Evolutionary conservation across 805 yeast species (phyloP).

Genomic region (Yarrowia phangngaensis): DNA sequence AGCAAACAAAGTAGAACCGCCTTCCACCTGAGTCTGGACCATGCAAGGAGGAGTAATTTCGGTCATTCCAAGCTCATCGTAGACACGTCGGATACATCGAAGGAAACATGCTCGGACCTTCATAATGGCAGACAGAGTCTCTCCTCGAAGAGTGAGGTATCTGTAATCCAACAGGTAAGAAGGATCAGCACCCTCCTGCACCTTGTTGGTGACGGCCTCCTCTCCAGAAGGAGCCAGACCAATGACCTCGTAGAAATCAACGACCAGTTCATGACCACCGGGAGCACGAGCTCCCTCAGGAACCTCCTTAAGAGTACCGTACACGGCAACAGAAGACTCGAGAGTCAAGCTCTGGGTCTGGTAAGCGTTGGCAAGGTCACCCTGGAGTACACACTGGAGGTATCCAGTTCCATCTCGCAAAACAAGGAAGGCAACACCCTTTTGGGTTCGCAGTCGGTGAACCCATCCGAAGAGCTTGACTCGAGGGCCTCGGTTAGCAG

Average conservation of each 20-base stretch:
- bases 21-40: constrained; percentile 99
- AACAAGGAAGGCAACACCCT: constrained; percentile 85
- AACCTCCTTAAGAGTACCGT: constrained; percentile 74
- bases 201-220: constrained; percentile 89
- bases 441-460: constrained; percentile 88
- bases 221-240: constrained; percentile 97
- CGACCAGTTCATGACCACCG: constrained; percentile 91
- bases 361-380: constrained; percentile 88
- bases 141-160: constrained; percentile 95
- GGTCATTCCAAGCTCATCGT: constrained; percentile 62
- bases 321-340: constrained; percentile 77
- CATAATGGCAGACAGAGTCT: constrained; percentile 86
- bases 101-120: constrained; percentile 85
- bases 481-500: constrained; percentile 59
- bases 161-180: constrained; percentile 89
- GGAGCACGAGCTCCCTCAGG: constrained; percentile 98
- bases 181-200: constrained; percentile 92
- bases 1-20: constrained; percentile 93
- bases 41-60: constrained; percentile 99
- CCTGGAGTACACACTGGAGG: constrained; percentile 80
- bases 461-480: constrained; percentile 90
- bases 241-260: constrained; percentile 81
- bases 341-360: constrained; percentile 79
- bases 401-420: constrained; percentile 94
- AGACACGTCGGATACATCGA: constrained; percentile 70